A percentile compares a stretch with the other conserved stretches of the same genome.
These are phyloP conservation scores for Pichia sp. DNA, from an alignment of 1,139 yeast genomes.

Conservation along the genomic window DNA sequence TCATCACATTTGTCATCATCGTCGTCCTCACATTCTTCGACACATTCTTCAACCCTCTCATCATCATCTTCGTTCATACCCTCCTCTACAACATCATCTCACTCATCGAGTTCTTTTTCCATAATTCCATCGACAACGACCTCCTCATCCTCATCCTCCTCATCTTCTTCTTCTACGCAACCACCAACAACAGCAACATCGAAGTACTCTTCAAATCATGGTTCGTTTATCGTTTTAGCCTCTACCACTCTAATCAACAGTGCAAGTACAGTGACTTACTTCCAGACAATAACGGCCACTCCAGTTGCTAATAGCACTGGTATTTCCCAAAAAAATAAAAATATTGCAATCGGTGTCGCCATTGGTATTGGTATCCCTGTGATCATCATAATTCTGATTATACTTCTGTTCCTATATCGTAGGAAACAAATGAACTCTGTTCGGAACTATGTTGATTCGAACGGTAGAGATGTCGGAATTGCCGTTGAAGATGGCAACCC, in stretches of 20 bases:
- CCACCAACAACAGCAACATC: conserved; percentile 4
- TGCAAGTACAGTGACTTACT: conserved; percentile 16
- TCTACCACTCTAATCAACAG: conserved; percentile 17
- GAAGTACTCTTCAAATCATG: conserved; percentile 12
- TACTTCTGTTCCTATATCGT: conserved; percentile 21
- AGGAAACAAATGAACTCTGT: conserved; percentile 21
- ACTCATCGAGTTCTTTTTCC: conserved; percentile 6
- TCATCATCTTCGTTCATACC: conserved; percentile 7
- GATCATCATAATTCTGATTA: conserved; percentile 22
- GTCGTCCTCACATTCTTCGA: conserved; percentile 10
- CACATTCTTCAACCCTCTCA: conserved; percentile 6
- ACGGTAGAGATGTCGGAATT: conserved; percentile 31
- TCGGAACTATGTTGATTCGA: conserved; percentile 32
- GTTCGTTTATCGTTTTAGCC: conserved; percentile 16
- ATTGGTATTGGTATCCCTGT: conserved; percentile 37
- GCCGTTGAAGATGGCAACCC: conserved; percentile 26
- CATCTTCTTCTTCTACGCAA: background rate
- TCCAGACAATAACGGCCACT: conserved; percentile 21
- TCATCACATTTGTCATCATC: conserved; percentile 1
- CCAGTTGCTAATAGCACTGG: conserved; percentile 27
- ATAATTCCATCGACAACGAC: conserved; percentile 7
- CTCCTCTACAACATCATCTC: conserved; percentile 4
- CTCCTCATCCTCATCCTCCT: conserved; percentile 6
- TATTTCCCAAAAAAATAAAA: conserved; percentile 39
- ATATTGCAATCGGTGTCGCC: conserved; percentile 47